A percentile compares a stretch with the other conserved stretches of the same genome.
Evolutionary conservation across 176 grass and related monocot genomes (phyloP).

Genomic region (Oryza coarctata): DNA sequence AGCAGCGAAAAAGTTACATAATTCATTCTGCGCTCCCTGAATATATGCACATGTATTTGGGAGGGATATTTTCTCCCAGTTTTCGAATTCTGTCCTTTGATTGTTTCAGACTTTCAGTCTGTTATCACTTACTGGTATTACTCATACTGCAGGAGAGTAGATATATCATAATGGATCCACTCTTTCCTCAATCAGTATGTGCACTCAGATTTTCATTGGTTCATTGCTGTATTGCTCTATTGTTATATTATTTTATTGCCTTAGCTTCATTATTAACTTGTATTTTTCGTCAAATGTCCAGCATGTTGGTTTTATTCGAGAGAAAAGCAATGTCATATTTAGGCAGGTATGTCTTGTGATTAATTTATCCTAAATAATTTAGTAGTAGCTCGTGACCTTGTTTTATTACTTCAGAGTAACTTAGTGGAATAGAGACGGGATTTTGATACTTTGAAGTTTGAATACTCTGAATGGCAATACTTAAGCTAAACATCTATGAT

Average conservation of each 20-base stretch:
- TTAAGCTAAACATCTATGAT: constrained; percentile 1
- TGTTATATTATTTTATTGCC: not conserved
- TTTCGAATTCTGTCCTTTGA: not conserved
- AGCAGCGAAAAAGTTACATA: not conserved
- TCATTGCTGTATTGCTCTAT: not conserved
- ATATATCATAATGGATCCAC: constrained; percentile 87
- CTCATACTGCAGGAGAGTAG: constrained; percentile 75
- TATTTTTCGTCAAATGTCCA: constrained; percentile 50
- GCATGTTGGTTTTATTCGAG: constrained; percentile 80
- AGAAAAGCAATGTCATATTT: constrained; percentile 88
- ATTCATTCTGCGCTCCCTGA: not conserved
- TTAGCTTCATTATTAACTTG: constrained; percentile 29
- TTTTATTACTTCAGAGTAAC: not conserved
- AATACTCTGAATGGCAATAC: not conserved
- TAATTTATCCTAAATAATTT: constrained; percentile 24
- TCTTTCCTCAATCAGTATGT: constrained; percentile 69
- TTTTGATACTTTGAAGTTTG: not conserved
- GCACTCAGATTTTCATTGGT: constrained; percentile 11
- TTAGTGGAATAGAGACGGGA: not conserved
- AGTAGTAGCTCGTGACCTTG: not conserved
- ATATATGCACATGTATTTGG: not conserved
- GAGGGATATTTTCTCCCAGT: not conserved
- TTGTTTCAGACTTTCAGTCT: not conserved
- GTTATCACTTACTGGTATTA: constrained; percentile 10
- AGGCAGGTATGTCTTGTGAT: constrained; percentile 65